Evolutionary conservation across 176 grass and related monocot genomes (phyloP), one percentile per base, ranked within the genome.

Genomic region (Carex littledalei): DNA sequence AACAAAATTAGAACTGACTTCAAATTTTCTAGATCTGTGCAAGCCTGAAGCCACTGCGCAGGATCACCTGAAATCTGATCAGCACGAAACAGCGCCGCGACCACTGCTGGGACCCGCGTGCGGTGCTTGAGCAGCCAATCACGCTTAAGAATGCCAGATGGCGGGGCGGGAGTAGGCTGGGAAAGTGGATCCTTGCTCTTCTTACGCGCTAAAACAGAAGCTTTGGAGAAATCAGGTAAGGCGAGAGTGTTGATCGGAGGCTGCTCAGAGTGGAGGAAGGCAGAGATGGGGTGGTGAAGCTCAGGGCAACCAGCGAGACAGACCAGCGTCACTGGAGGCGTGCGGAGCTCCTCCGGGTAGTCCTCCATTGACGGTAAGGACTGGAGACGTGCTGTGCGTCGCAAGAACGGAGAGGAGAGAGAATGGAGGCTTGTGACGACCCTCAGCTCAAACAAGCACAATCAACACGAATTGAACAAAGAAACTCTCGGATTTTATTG

Each of bases 1-100:
- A 79, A 87, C 34, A 74, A 53, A 86, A 84, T 65, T 18, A 88
- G 65, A 71, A 59, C 50, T 74, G 8, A 95, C 96, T 95, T 99
- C 89, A 99, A 92, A 79, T 99, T 99, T 82, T 99, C 96, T 41
- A 99, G 96, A 94, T 99, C 96, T 80, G 91, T 95, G 78, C 96
- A 99, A 63, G 91, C 93, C 90, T 99, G 91, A 57, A 99, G 87
- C 96, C 96, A 99, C 85, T 94, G 96, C 24, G 96, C 78, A 29
- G 97, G 97, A 84, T 99, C 93, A 32, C 97, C 97, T 4, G 91
- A 88, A 84, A 99, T 94, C 58, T 94, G 94, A 87, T 96, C 91
- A 10, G 88, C 86, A 16, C 88, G 79, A 35, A 99, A 96, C 34
- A 99, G 39, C 15, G 91, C 87, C 2, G 91, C 93, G 0, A 94